Evolutionary conservation across 2,329 filamentous ascomycete species (phyloP), one percentile per base, ranked within the genome.

Genomic region (Cryphonectria japonica): DNA sequence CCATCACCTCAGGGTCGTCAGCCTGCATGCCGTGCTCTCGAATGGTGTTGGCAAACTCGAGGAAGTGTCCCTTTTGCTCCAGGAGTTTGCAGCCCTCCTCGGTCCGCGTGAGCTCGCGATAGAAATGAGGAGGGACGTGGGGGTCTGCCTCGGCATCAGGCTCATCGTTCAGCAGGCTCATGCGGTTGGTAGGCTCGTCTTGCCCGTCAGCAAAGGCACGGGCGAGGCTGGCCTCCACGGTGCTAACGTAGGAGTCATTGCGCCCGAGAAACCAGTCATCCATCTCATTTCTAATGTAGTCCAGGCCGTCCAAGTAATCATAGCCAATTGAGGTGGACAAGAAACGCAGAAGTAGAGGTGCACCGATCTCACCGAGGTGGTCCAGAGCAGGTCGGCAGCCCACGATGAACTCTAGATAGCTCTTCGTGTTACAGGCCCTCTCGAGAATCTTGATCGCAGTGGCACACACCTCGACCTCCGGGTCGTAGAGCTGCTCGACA

Each of bases 201-300:
- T 86, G 82, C 68, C 88, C 88, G 57, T 91, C 87, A n/a, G 90
- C 85, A 75, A 97, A 95, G 0, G 95, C 92, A 72, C 94, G 91
- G 43, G 95, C 94, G 67, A 99, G 86, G 69, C 95, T 97, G n/a
- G 97, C 96, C 80, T 99, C 96, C 57, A 99, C 95, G 57, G 98
- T 88, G 52, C 90, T 88, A 66, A 99, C 96, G 75, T 99, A 99
- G n/a, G 91, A 92, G 79, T 99, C 95, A 78, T 99, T 99, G 61
- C 96, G 91, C 19, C 96, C 96, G 41, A 99, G 86, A 78, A 98
- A 99, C 96, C 96, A 99, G 82, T 99, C 97, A 76, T 99, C 96
- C 96, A 99, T 99, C 80, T 99, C 97, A 78, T 97, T 96, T 73
- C 95, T 98, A 80, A 99, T 99, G 79, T 99, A 99, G 82, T 99